A percentile compares a stretch with the other conserved stretches of the same genome.
Evolutionary conservation across 208 protist species (phyloP).

Genomic region (Trichomonas gallinae): DNA sequence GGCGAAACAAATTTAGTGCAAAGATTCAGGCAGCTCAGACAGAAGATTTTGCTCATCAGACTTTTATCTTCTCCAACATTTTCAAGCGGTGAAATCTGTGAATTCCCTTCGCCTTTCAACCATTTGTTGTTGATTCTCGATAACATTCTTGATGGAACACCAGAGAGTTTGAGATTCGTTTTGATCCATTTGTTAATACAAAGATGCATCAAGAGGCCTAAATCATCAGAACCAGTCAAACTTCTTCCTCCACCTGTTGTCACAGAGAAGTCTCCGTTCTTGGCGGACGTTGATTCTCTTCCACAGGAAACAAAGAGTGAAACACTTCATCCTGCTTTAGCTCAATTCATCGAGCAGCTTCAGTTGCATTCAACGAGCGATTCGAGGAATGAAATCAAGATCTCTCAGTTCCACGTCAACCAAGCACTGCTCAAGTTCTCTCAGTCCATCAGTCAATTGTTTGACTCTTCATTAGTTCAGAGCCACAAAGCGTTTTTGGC

Average conservation of each 20-base stretch:
- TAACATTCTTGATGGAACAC: not conserved
- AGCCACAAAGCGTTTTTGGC: not conserved
- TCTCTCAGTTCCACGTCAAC: slow-evolving; percentile 10
- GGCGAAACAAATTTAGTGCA: not conserved
- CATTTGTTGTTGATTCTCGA: not conserved
- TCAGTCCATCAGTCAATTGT: not conserved
- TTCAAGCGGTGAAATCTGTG: not conserved
- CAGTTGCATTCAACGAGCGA: slow-evolving; percentile 16
- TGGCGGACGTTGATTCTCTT: not conserved
- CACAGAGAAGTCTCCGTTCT: not conserved
- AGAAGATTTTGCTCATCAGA: not conserved
- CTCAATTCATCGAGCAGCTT: not conserved
- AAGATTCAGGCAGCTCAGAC: not conserved
- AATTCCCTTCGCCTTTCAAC: not conserved
- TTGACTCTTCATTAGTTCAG: not conserved
- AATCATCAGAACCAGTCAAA: not conserved
- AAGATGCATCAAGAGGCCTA: not conserved
- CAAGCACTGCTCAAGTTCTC: not conserved
- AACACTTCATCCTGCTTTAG: not conserved
- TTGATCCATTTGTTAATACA: not conserved
- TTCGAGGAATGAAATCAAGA: not conserved
- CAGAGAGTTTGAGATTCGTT: not conserved
- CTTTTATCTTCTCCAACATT: not conserved
- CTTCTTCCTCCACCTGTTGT: not conserved
- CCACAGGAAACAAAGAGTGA: not conserved